Evolutionary conservation across 2,329 filamentous ascomycete genomes (phyloP).

Genomic region (Pseudocercospora cruenta): DNA sequence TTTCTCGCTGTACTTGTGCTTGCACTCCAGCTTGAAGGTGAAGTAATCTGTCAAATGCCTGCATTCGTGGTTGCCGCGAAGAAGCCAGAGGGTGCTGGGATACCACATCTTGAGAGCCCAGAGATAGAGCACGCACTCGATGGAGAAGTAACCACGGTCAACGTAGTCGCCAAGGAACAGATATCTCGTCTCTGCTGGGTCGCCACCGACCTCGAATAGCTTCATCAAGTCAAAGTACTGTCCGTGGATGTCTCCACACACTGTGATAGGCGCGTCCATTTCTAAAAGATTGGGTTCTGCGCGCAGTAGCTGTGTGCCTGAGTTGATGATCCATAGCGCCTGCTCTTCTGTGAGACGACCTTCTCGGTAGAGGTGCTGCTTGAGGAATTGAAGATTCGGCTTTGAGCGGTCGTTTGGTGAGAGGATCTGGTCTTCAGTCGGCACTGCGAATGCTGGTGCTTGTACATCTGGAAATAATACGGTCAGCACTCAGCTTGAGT

Average conservation of each 20-base stretch:
- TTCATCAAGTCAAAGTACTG: constrained; percentile 99
- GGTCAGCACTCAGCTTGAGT: constrained; percentile 24
- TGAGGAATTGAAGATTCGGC: constrained; percentile 90
- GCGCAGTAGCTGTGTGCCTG: constrained; percentile 83
- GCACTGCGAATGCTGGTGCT: constrained; percentile 90
- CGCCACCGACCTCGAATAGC: constrained; percentile 95
- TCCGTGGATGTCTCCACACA: constrained; percentile 96
- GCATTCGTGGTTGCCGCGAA: constrained; percentile 98
- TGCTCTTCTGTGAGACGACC: constrained; percentile 96
- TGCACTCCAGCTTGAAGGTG: constrained; percentile 99
- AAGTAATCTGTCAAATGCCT: constrained; percentile 99
- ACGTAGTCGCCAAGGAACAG: constrained; percentile 98
- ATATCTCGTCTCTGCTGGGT: constrained; percentile 94
- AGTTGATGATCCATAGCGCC: constrained; percentile 90
- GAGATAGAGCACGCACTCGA: constrained; percentile 97
- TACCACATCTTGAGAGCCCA: constrained; percentile 99
- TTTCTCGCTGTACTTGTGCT: constrained; percentile 97
- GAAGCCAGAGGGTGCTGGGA: constrained; percentile 92
- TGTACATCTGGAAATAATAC: constrained; percentile 74
- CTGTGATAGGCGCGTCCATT: constrained; percentile 99
- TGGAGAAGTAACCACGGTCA: constrained; percentile 97
- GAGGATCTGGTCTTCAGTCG: constrained; percentile 92
- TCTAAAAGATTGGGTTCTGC: constrained; percentile 93
- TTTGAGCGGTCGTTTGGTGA: constrained; percentile 82
- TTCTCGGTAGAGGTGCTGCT: constrained; percentile 98